Conservation (phyloP, 768 basidiomycete species). For the Psilocybe tampanensis region DNA sequence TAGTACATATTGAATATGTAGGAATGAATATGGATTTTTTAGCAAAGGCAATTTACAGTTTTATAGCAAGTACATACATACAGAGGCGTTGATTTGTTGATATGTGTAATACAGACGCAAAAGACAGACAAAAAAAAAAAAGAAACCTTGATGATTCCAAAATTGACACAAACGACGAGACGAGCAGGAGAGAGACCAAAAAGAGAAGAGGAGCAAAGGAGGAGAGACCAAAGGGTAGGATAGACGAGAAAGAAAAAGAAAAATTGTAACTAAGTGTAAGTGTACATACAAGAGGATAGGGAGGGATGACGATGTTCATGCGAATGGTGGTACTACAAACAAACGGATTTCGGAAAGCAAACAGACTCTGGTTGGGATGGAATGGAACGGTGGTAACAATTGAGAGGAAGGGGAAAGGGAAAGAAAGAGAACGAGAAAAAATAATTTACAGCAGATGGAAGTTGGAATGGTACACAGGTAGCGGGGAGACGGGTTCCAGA, state of each 20-base stretch:
- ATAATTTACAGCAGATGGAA: neutral
- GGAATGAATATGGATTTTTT: no score
- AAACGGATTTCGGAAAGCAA: neutral
- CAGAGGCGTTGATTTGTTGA: no score
- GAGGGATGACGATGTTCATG: neutral
- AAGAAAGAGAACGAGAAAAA: neutral
- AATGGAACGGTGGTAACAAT: neutral
- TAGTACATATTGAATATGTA: no score
- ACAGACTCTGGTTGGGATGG: no score
- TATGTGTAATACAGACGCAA: no score
- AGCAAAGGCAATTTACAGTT: no score
- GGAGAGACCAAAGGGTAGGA: neutral
- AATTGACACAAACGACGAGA: no score
- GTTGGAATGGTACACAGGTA: no score
- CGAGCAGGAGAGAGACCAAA: no score
- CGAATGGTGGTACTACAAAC: neutral
- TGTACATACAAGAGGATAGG: neutral
- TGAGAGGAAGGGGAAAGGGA: neutral
- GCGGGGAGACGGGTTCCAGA: neutral
- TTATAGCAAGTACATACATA: no score
- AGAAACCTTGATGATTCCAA: neutral
- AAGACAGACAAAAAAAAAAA: neutral
- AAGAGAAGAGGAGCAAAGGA: no score
- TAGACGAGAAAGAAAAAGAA: neutral
- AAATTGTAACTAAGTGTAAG: neutral